These are phyloP conservation scores for Pythium grandisporangium DNA, from an alignment of 352 stramenopile species.

Conservation along the genomic window DNA sequence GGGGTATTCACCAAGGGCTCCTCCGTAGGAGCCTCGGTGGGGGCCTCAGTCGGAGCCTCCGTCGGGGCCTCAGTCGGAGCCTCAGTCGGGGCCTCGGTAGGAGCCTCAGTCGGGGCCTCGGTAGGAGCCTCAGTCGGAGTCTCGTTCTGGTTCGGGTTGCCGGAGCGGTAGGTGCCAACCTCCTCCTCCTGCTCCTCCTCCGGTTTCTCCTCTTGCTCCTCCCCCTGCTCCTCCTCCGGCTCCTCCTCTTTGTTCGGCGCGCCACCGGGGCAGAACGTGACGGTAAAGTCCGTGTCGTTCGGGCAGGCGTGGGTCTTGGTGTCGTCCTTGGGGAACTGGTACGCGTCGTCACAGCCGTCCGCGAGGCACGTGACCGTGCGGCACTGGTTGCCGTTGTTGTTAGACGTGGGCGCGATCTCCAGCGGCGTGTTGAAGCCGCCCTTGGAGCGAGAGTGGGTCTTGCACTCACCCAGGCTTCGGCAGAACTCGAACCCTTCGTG, in stretches of 20 bases:
- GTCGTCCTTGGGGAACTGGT: constrained; percentile 62
- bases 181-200: too few relatives aligned
- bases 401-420: constrained; percentile 35
- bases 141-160: too few relatives aligned
- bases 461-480: constrained; percentile 52
- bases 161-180: too few relatives aligned
- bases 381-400: constrained; percentile 56
- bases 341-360: constrained; percentile 55
- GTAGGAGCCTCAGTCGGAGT: constrained; percentile 3
- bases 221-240: too few relatives aligned
- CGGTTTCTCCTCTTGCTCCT: too few relatives aligned
- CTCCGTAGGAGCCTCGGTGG: constrained; percentile 2
- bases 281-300: constrained; percentile 42
- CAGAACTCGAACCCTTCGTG: constrained; percentile 48
- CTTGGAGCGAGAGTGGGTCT: constrained; percentile 35
- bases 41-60: constrained; percentile 1
- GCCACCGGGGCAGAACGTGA: constrained; percentile 58
- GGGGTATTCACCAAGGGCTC: not conserved
- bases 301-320: constrained; percentile 64
- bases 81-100: constrained; percentile 5
- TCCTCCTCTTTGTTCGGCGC: not conserved
- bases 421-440: constrained; percentile 66
- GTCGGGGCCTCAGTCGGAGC: constrained; percentile 1
- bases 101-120: not conserved
- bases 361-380: constrained; percentile 38